A percentile compares a stretch with the other conserved stretches of the same genome.
Conservation (phyloP, 768 basidiomycete species). For the Podaxis sp. region DNA sequence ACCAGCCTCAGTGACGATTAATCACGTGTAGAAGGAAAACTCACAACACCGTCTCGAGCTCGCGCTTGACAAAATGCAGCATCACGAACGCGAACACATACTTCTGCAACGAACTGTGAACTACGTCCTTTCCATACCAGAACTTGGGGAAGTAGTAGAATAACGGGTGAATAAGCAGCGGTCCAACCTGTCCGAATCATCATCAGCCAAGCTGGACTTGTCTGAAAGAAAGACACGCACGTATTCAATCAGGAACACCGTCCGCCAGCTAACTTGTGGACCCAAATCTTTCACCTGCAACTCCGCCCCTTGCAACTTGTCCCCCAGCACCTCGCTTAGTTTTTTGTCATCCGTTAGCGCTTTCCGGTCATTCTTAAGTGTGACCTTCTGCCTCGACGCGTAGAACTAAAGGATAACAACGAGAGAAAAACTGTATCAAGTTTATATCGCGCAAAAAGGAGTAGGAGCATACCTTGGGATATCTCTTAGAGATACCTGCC, state of each 20-base stretch:
- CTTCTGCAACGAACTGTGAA: constrained; percentile 80
- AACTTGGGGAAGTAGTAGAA: constrained; percentile 70
- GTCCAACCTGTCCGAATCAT: constrained; percentile 61
- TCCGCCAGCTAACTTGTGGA: constrained; percentile 84
- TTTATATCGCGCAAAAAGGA: not conserved
- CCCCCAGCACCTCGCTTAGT: constrained; percentile 49
- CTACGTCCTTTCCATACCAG: constrained; percentile 68
- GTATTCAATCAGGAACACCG: constrained; percentile 93
- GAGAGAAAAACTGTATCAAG: not conserved
- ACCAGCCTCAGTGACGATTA: constrained; percentile 5
- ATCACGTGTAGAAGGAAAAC: constrained; percentile 23
- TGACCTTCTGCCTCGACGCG: constrained; percentile 69
- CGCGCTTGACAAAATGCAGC: constrained; percentile 89
- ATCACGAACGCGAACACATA: constrained; percentile 75
- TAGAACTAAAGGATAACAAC: constrained; percentile 52
- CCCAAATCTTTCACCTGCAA: constrained; percentile 88
- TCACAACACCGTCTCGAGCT: constrained; percentile 88
- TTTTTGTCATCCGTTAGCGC: constrained; percentile 62
- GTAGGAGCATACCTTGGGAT: constrained; percentile 32
- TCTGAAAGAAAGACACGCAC: constrained; percentile 45
- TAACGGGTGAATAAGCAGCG: constrained; percentile 85
- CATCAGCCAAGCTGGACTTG: constrained; percentile 4
- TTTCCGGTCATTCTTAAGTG: constrained; percentile 60
- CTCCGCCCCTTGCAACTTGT: constrained; percentile 58
- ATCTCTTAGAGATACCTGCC: constrained; percentile 48